Percentiles rank a stretch among this genome's conserved stretches.
These are phyloP conservation scores for Colletotrichum horii DNA, from an alignment of 2,329 filamentous ascomycete genomes.

Conservation along the genomic window DNA sequence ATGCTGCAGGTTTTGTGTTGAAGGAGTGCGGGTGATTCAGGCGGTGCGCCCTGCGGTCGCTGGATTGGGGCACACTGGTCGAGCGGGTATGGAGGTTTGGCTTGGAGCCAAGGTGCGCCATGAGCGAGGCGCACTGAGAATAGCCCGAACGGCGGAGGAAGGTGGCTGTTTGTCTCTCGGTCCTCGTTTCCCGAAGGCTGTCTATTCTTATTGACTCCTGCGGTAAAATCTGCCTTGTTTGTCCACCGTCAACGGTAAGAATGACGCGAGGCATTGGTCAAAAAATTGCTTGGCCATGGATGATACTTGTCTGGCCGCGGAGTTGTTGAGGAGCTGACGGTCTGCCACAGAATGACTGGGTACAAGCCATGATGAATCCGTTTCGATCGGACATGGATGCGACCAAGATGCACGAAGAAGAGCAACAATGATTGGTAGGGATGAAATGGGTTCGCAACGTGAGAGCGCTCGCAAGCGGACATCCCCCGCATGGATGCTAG, in stretches of 20 bases:
- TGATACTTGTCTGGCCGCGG: conserved; percentile 7
- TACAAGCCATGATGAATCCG: neutral
- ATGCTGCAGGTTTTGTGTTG: neutral
- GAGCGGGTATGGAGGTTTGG: neutral
- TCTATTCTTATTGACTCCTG: neutral
- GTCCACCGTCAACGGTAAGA: neutral
- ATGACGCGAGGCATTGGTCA: neutral
- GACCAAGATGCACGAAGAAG: neutral
- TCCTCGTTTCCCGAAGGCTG: neutral
- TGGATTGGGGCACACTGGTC: neutral
- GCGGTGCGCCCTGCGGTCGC: conserved; percentile 3
- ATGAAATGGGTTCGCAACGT: neutral
- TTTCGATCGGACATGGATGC: conserved; percentile 17
- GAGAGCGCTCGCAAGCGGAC: conserved; percentile 9
- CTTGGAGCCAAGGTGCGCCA: conserved; percentile 16
- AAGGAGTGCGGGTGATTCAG: conserved; percentile 9
- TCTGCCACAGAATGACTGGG: neutral
- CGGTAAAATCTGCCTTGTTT: neutral
- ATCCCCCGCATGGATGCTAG: conserved; percentile 19
- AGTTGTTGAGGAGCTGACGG: conserved; percentile 5
- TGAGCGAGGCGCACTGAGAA: conserved; percentile 16
- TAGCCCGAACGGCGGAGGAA: neutral
- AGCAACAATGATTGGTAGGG: neutral
- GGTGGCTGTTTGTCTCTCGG: neutral
- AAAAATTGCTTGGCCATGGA: neutral